These are phyloP conservation scores for Xanthoparmelia taractica DNA, from an alignment of 495 filamentous ascomycete species.

Conservation along the genomic window DNA sequence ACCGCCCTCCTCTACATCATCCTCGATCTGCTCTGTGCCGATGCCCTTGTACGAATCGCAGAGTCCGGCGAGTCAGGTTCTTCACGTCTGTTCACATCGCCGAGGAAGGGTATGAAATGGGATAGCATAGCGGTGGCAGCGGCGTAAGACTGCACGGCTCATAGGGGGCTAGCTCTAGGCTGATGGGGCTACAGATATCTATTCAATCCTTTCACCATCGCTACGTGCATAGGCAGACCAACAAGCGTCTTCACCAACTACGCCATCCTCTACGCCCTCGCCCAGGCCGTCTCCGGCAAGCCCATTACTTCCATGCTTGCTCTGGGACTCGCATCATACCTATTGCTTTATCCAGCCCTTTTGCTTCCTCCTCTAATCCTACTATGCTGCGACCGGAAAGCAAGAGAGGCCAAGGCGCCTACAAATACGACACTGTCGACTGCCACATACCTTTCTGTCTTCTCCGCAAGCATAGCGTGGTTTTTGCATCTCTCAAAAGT, in stretches of 20 bases:
- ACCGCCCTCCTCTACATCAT: constrained; percentile 74
- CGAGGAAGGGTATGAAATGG: constrained; percentile 70
- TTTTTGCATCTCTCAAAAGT: constrained; percentile 66
- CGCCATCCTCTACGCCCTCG: constrained; percentile 75
- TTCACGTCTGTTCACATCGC: constrained; percentile 66
- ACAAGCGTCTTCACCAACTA: constrained; percentile 87
- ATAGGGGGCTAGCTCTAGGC: constrained; percentile 8
- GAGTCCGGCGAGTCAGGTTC: constrained; percentile 69
- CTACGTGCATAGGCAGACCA: constrained; percentile 84
- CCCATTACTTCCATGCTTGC: constrained; percentile 75
- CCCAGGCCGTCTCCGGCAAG: constrained; percentile 69
- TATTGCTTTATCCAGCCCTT: constrained; percentile 84
- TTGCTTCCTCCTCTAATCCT: constrained; percentile 76
- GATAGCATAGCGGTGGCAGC: constrained; percentile 70
- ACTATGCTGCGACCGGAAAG: constrained; percentile 67
- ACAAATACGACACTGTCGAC: constrained; percentile 42
- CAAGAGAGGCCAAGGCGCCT: constrained; percentile 6
- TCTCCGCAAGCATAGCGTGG: constrained; percentile 40
- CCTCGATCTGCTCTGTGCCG: constrained; percentile 74
- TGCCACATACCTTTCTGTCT: constrained; percentile 40
- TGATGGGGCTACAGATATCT: constrained; percentile 54
- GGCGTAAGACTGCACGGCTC: constrained; percentile 43
- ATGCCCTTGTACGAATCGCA: constrained; percentile 75
- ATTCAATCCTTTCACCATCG: constrained; percentile 91
- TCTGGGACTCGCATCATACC: constrained; percentile 76